These are phyloP conservation scores for Fraxinus albicans DNA, from an alignment of 305 asterid genomes.

Conservation along the genomic window DNA sequence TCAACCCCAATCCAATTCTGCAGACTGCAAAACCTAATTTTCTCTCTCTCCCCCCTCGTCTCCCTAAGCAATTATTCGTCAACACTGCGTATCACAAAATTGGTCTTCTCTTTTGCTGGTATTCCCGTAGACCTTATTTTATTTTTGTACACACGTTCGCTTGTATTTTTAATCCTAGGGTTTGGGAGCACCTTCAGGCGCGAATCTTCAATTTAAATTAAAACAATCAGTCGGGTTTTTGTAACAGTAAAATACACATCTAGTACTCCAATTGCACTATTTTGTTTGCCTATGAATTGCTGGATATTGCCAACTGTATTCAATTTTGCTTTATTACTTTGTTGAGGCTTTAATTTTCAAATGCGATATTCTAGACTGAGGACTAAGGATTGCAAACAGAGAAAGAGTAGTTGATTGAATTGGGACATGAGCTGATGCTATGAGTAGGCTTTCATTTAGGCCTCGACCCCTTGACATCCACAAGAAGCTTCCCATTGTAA, in stretches of 20 bases:
- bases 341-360: background rate
- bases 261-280: background rate
- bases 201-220: constrained; percentile 26
- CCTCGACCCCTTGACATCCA: constrained; percentile 97
- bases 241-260: constrained; percentile 22
- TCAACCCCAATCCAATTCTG: background rate
- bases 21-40: constrained; percentile 28
- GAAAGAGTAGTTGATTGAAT: constrained; percentile 25
- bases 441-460: constrained; percentile 97
- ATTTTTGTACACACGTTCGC: constrained; percentile 7
- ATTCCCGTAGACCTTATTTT: background rate
- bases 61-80: background rate
- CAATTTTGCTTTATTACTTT: background rate
- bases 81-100: background rate
- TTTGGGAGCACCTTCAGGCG: constrained; percentile 30
- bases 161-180: constrained; percentile 26
- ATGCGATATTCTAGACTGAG: constrained; percentile 13
- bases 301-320: background rate
- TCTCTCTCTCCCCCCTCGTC: background rate
- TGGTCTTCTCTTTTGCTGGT: constrained; percentile 16
- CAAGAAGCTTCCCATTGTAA: constrained; percentile 92
- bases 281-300: constrained; percentile 16
- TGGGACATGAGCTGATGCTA: constrained; percentile 55
- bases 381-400: constrained; percentile 27
- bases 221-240: constrained; percentile 26